Evolutionary conservation across 257 asterid genomes (phyloP).

Genomic region (Anisodus tanguticus): DNA sequence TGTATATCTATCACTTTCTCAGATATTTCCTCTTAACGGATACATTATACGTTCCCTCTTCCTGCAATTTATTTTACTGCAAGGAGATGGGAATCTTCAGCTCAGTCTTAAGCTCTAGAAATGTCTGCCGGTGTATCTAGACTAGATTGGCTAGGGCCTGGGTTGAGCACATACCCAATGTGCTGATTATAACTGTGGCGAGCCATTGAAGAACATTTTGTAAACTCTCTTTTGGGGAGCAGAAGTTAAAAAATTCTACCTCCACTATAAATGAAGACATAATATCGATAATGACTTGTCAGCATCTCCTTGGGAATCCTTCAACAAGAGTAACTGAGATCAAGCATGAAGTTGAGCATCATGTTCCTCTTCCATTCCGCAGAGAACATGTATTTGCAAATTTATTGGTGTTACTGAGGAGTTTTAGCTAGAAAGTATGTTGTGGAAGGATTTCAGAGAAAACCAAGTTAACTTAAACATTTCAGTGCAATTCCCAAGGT

Average conservation of each 20-base stretch:
- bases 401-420: not conserved
- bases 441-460: not conserved
- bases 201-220: not conserved
- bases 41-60: not conserved
- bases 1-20: conserved; percentile 20
- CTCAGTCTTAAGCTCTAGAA: not conserved
- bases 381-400: not conserved
- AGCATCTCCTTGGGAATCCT: not conserved
- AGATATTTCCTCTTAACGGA: not conserved
- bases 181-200: not conserved
- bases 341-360: not conserved
- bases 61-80: not conserved
- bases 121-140: not conserved
- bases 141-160: not conserved
- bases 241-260: not conserved
- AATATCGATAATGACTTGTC: not conserved
- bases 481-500: not conserved
- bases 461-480: not conserved
- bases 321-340: conserved; percentile 12
- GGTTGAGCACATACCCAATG: not conserved
- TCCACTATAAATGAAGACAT: not conserved
- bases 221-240: not conserved
- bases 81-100: not conserved
- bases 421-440: not conserved
- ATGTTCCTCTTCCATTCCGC: not conserved